A percentile compares a stretch with the other conserved stretches of the same genome.
Conservation (phyloP, 768 basidiomycete genomes). For the Podaxis sp. region DNA sequence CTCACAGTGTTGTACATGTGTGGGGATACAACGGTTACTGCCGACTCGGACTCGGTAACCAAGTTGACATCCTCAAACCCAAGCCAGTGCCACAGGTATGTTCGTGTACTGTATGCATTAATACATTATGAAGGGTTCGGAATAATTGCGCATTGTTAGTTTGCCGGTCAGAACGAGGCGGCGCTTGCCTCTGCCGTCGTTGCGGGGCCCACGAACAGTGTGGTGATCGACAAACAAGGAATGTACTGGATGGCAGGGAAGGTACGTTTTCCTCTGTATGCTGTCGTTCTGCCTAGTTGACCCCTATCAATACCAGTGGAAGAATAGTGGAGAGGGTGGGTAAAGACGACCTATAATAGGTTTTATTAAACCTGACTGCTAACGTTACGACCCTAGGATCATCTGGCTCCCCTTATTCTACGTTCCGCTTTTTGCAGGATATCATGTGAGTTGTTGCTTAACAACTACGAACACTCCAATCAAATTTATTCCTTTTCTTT, state of each 20-base stretch:
- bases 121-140: neutral
- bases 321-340: slow-evolving; percentile 89
- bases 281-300: neutral
- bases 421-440: slow-evolving; percentile 85
- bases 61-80: slow-evolving; percentile 78
- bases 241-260: slow-evolving; percentile 90
- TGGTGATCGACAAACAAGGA: slow-evolving; percentile 80
- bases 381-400: slow-evolving; percentile 52
- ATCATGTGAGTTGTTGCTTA: slow-evolving; percentile 58
- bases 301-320: slow-evolving; percentile 61
- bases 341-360: slow-evolving; percentile 32
- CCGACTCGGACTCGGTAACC: slow-evolving; percentile 84
- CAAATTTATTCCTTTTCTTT: slow-evolving; percentile 6
- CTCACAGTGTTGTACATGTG: slow-evolving; percentile 66
- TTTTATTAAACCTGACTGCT: neutral
- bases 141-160: slow-evolving; percentile 40
- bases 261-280: slow-evolving; percentile 32
- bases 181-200: slow-evolving; percentile 65
- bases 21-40: slow-evolving; percentile 95
- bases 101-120: neutral
- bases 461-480: neutral
- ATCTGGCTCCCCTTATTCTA: slow-evolving; percentile 84
- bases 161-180: slow-evolving; percentile 66
- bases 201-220: slow-evolving; percentile 83
- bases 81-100: slow-evolving; percentile 79